Base-by-base conservation (phyloP, 2,329 filamentous ascomycete genomes). In the Bretziella fagacearum region DNA sequence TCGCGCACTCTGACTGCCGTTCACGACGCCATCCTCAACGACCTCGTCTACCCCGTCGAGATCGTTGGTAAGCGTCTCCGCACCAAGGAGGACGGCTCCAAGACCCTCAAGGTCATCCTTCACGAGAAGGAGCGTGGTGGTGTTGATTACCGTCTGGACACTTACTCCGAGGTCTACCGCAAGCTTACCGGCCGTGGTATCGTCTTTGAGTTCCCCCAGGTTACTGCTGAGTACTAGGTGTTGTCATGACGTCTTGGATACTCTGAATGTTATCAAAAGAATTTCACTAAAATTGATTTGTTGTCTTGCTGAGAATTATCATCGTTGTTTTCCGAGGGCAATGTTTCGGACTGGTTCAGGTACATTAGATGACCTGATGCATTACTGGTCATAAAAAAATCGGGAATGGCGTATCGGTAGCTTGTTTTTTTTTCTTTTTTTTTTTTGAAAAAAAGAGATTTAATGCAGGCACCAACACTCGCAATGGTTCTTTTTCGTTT, bases 51-150 rank as follows among this genome's bases (percentile, higher is more conserved):
- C 83, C 91, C 91, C 64, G 91, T 98, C 64, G 91, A 98, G 83
- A 98, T 98, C 59, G 91, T 98, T 61, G 91, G 91, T 73, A 96
- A 96, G 85, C 86, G 91, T 65, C 71, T 87, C 67, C 84, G 91
- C 70, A 96, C 91, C 74, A 89, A 93, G 75, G 89, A 96, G 78
- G 91, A 98, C 70, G 86, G 86, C 69, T 81, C 76, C 81, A 96
- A 96, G 84, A 72, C 85, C 65, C 80, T 96, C 70, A 98, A 98
- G 84, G 85, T 98, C 67, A 77, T 98, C 65, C 80, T 98, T 53
- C 91, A 98, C 70, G 91, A 96, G 84, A 98, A 98, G 85, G 91
- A 98, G 84, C 84, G 87, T 62, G 89, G 87, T 63, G 86, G 87
- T 68, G 89, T 98, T 60, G 91, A 98, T 78, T 95, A 96, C 83